phyloP scores from a whole-genome alignment of 2,329 filamentous ascomycete genomes.

The Nakataea oryzae region DNA sequence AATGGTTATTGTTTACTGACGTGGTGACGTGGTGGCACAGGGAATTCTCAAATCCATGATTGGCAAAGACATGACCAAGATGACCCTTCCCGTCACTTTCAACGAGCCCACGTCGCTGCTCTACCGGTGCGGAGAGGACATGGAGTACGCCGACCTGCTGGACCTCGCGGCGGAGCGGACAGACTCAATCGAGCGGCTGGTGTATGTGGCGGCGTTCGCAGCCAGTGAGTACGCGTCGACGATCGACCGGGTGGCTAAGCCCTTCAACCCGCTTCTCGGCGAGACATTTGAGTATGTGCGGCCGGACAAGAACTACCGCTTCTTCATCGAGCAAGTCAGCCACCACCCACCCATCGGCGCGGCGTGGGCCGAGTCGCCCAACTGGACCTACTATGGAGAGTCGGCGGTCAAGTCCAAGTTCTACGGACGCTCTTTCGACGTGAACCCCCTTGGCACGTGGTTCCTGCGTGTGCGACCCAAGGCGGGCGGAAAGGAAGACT shows the following conservation, averaged over 20 bases:
- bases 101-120: slow-evolving; percentile 95
- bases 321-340: slow-evolving; percentile 97
- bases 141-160: slow-evolving; percentile 93
- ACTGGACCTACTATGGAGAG: slow-evolving; percentile 97
- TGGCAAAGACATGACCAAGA: slow-evolving; percentile 99
- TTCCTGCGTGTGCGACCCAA: slow-evolving; percentile 77
- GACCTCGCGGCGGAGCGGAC: slow-evolving; percentile 76
- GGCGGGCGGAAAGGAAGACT: slow-evolving; percentile 65
- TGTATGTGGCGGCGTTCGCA: slow-evolving; percentile 93
- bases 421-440: slow-evolving; percentile 94
- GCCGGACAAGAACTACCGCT: slow-evolving; percentile 94
- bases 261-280: slow-evolving; percentile 91
- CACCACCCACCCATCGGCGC: slow-evolving; percentile 94
- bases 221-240: slow-evolving; percentile 95
- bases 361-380: slow-evolving; percentile 81
- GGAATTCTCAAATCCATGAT: slow-evolving; percentile 98
- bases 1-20: not conserved
- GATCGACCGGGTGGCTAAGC: slow-evolving; percentile 92
- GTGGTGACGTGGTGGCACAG: slow-evolving; percentile 31
- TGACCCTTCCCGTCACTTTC: slow-evolving; percentile 96
- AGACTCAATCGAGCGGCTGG: slow-evolving; percentile 82
- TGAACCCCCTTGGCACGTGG: slow-evolving; percentile 94
- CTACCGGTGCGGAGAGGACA: slow-evolving; percentile 90
- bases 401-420: slow-evolving; percentile 94
- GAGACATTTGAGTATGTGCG: slow-evolving; percentile 96